Evolutionary conservation across 1,284 basidiomycete species (phyloP).

Genomic region (Pterulicium gracile): DNA sequence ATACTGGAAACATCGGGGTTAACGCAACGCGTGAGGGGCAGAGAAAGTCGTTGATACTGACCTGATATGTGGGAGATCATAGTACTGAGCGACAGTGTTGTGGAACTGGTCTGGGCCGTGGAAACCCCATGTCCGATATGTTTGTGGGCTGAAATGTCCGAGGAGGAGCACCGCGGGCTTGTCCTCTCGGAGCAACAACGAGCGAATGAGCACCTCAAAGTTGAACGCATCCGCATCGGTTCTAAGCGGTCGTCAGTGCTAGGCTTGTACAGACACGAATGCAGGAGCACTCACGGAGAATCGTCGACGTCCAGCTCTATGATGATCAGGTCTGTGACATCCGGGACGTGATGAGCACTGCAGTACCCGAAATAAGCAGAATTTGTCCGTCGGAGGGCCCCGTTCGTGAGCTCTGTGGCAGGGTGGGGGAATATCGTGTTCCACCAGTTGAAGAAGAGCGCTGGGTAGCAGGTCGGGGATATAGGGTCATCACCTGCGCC

Average conservation of each 20-base stretch:
- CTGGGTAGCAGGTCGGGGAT: slow-evolving; percentile 78
- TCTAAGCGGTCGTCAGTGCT: slow-evolving; percentile 25
- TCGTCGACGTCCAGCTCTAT: slow-evolving; percentile 89
- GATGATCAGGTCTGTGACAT: slow-evolving; percentile 85
- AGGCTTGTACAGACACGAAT: not conserved
- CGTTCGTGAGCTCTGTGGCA: slow-evolving; percentile 90
- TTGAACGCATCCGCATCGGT: slow-evolving; percentile 65
- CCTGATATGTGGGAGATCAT: slow-evolving; percentile 88
- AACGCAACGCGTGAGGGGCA: too few relatives aligned
- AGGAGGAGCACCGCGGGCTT: slow-evolving; percentile 84
- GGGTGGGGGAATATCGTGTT: slow-evolving; percentile 91
- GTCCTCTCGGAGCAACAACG: slow-evolving; percentile 79
- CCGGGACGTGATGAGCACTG: slow-evolving; percentile 83
- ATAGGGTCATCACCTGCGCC: slow-evolving; percentile 89
- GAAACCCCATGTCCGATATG: slow-evolving; percentile 71
- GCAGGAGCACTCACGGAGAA: slow-evolving; percentile 47
- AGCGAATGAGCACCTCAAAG: slow-evolving; percentile 87
- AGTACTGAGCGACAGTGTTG: slow-evolving; percentile 84
- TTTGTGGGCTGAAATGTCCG: slow-evolving; percentile 84
- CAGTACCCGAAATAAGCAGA: slow-evolving; percentile 92
- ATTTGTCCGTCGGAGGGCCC: slow-evolving; percentile 80
- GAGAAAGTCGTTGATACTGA: slow-evolving; percentile 77
- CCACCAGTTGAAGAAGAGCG: slow-evolving; percentile 92
- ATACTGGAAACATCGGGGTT: not conserved
- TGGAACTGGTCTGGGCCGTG: slow-evolving; percentile 84